Evolutionary conservation across 129 eudicot genomes (phyloP).

Genomic region (Pulicaria dysenterica): DNA sequence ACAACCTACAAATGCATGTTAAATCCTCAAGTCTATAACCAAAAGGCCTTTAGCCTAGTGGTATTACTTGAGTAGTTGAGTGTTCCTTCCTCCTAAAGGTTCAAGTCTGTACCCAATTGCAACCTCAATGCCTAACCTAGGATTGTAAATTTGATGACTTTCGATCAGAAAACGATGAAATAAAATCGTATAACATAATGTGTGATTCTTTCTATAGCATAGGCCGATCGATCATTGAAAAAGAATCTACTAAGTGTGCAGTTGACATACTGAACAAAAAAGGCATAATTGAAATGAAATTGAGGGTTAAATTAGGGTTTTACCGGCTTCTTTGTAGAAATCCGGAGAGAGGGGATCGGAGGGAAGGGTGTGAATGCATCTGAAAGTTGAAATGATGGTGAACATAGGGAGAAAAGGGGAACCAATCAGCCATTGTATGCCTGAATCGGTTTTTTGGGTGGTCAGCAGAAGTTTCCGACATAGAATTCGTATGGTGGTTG

Average conservation of each 20-base stretch:
- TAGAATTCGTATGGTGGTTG: conserved; percentile 47
- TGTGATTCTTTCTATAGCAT: background rate
- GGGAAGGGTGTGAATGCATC: conserved; percentile 67
- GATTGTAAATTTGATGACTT: background rate
- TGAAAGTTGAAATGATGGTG: conserved; percentile 69
- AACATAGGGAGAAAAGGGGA: conserved; percentile 60
- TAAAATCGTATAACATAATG: background rate
- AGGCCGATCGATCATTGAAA: background rate
- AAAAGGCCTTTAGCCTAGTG: too few species aligned
- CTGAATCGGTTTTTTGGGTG: conserved; percentile 41
- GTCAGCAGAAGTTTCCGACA: conserved; percentile 53
- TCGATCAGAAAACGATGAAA: background rate
- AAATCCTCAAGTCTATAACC: background rate
- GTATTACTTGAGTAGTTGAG: too few species aligned
- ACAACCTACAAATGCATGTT: background rate
- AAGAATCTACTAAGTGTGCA: background rate
- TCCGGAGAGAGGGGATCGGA: conserved; percentile 60
- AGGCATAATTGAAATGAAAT: conserved; percentile 1
- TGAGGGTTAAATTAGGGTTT: background rate
- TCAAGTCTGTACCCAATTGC: conserved; percentile 2
- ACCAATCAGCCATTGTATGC: conserved; percentile 87
- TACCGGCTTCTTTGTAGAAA: conserved; percentile 71
- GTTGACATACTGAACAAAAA: background rate
- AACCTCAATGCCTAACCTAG: background rate
- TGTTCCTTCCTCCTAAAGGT: too few species aligned